These are phyloP conservation scores for Royoungia palumana DNA, from an alignment of 768 basidiomycete species.

Conservation along the genomic window DNA sequence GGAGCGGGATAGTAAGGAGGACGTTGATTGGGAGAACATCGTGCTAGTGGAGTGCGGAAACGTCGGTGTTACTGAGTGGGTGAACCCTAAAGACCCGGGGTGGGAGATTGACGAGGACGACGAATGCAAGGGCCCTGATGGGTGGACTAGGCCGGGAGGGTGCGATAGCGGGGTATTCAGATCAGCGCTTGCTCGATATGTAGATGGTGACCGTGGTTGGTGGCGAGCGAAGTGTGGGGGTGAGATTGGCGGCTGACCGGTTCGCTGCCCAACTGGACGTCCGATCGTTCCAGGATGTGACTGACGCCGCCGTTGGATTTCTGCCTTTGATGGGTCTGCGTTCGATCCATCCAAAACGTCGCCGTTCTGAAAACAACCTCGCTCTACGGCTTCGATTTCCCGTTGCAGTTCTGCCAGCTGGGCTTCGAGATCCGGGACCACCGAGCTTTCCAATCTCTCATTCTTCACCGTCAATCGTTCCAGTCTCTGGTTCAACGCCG, in stretches of 20 bases:
- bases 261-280: constrained; percentile 18
- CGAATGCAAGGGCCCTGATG: constrained; percentile 9
- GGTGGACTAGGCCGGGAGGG: constrained; percentile 16
- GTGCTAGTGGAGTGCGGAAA: constrained; percentile 17
- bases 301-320: constrained; percentile 21
- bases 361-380: constrained; percentile 21
- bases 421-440: constrained; percentile 65
- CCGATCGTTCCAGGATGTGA: constrained; percentile 31
- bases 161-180: constrained; percentile 8
- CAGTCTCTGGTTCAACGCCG: constrained; percentile 52
- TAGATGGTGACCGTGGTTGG: constrained; percentile 26
- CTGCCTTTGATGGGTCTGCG: constrained; percentile 15
- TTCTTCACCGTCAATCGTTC: constrained; percentile 64
- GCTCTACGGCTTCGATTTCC: constrained; percentile 49
- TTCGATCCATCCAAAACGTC: constrained; percentile 15
- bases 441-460: constrained; percentile 59
- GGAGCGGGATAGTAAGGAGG: constrained; percentile 28
- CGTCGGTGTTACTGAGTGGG: constrained; percentile 6
- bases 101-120: constrained; percentile 17
- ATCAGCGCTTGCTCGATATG: constrained; percentile 21
- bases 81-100: constrained; percentile 15
- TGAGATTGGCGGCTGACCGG: constrained; percentile 20
- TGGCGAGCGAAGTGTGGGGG: constrained; percentile 27
- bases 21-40: constrained; percentile 16
- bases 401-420: constrained; percentile 56